Base-by-base conservation (phyloP, 805 yeast genomes). In the Wickerhamiella kurtzmanii region DNA sequence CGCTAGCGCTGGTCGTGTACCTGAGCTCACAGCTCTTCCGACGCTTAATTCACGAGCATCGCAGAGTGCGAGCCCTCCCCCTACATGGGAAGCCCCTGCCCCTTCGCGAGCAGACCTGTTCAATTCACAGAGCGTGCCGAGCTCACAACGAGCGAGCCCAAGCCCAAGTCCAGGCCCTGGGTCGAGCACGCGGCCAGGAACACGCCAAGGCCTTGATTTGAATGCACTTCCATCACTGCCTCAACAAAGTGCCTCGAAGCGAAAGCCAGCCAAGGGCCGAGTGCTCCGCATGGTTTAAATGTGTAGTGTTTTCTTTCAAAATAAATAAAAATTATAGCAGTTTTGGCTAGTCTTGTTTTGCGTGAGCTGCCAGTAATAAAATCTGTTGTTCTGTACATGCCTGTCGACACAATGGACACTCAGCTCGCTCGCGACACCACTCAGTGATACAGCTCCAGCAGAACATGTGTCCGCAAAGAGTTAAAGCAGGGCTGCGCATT, bases 401-500 rank as follows among this genome's bases (percentile, higher is more conserved):
- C 53, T 81, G 92, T 46, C 97, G 65, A 59, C 97, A 92, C 22
- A 92, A 67, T 0, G 98, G 97, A 60, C 98, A 89, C 58, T 87
- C 96, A 0, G 86, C 80, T 50, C 74, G 72, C 53, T 87, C 95
- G 51, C 85, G 70, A 49, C 87, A 76, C 97, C 97, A 89, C 55
- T 83, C 94, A 4, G 78, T 71, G 3, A 87, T 77, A 61, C 97
- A 89, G 4, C 69, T 70, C 96, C 97, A 89, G 64, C 98, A 89
- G 62, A 84, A 89, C 15, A 85, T 48, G 61, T 89, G 98, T 0
- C 97, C 98, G 64, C 98, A 89, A 3, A 79, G 75, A 0, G 95
- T 86, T 50, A 84, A 76, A 1, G 95, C 69, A 3, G 98, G 97
- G 51, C 83, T 76, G 1, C 65, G 69, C 92, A 89, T 83, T 15